Evolutionary conservation across 352 stramenopile species (phyloP), one percentile per base, ranked within the genome.

Genomic region (Globisporangium irregulare): DNA sequence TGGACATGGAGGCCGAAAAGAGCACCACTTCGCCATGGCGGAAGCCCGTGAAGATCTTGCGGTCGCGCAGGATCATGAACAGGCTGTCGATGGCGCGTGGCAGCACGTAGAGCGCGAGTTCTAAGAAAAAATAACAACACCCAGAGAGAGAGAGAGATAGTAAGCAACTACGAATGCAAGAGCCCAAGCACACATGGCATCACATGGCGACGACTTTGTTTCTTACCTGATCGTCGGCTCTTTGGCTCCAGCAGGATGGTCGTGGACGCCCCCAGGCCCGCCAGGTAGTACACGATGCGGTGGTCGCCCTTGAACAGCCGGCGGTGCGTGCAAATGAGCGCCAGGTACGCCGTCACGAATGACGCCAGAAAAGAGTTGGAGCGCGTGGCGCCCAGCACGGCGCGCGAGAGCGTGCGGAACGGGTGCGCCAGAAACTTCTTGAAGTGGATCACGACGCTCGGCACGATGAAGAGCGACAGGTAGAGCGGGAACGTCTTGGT

Each of bases 391-490:
- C 82, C 82, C 27, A 90, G 64, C 25, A 87, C 82, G 4, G 81
- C 87, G 50, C 75, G 76, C n/a, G 70, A 70, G 14, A 94, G 74
- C 27, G 80, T 86, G 15, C 69, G 61, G 22, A 90, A 70, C 1
- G 87, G 87, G 12, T 75, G 41, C n/a, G 75, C 72, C 48, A 94
- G 59, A 69, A 95, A 95, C 63, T 84, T 83, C 63, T 91, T 90
- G 62, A 93, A 93, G 62, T 89, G 81, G 59, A 95, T 87, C 43
- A 95, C 87, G 55, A 95, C 77, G 25, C 78, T 83, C 54, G 87
- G 87, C 53, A 92, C 87, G 64, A 93, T 93, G 69, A 91, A 93
- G 60, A 95, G 81, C 63, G 87, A 93, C 56, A 95, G 73, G 67
- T 95, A 95, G 29, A 95, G 76, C 54, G 87, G 87, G 66, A 93